Percentiles rank a stretch among this genome's conserved stretches.
Conservation (phyloP, 148 eudicot genomes). For the Diospyros lotus region DNA sequence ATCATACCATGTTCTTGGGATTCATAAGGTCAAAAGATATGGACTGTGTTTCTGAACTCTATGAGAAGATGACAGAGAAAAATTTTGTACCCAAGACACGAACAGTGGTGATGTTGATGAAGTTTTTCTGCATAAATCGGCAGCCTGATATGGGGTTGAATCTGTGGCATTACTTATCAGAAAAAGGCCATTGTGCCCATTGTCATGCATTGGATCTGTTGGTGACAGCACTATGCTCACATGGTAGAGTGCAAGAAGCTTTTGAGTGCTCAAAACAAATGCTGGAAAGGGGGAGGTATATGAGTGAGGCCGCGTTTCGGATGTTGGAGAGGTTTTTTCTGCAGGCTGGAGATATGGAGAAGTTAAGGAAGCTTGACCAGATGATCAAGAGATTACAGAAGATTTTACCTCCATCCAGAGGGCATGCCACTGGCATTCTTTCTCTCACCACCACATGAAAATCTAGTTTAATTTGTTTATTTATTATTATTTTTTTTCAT, state of each 20-base stretch:
- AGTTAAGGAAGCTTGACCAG: constrained; percentile 39
- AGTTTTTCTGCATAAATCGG: constrained; percentile 56
- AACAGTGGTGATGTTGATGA: constrained; percentile 84
- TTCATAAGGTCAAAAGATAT: constrained; percentile 48
- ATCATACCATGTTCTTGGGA: constrained; percentile 65
- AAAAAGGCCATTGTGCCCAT: constrained; percentile 78
- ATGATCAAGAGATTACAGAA: constrained; percentile 42
- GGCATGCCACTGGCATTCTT: constrained; percentile 33
- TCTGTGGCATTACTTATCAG: constrained; percentile 67
- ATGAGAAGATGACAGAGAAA: constrained; percentile 42
- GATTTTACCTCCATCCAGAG: constrained; percentile 47
- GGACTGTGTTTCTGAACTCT: constrained; percentile 49
- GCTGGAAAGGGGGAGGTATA: constrained; percentile 64
- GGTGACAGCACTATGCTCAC: constrained; percentile 65
- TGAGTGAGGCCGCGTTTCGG: constrained; percentile 46
- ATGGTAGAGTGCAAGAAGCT: constrained; percentile 61
- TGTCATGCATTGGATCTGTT: constrained; percentile 78
- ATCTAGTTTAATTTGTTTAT: too few species aligned
- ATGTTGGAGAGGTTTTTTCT: constrained; percentile 64
- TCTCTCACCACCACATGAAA: too few species aligned
- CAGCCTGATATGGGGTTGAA: constrained; percentile 56
- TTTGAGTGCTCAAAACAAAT: constrained; percentile 67
- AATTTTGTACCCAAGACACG: constrained; percentile 66
- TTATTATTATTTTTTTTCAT: too few species aligned
- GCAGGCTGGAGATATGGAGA: constrained; percentile 47